Percentiles rank a stretch among this genome's conserved stretches.
phyloP scores from a whole-genome alignment of 441 rosid genomes.

The Mallotus japonicus region DNA sequence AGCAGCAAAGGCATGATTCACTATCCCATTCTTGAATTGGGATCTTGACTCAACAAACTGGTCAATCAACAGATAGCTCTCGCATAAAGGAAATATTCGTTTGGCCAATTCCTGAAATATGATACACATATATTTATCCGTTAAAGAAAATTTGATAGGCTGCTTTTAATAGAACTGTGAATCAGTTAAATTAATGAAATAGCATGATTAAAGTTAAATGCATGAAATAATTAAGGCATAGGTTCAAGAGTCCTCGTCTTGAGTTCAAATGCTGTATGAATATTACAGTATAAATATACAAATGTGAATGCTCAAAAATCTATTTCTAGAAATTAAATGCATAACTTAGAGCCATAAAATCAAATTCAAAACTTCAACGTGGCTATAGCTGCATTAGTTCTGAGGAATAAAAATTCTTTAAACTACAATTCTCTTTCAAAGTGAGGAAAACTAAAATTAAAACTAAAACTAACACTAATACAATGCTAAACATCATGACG shows the following conservation, averaged over 20 bases:
- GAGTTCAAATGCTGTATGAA: background rate
- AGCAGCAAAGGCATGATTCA: slow-evolving; percentile 97
- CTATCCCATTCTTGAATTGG: slow-evolving; percentile 88
- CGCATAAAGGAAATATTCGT: slow-evolving; percentile 77
- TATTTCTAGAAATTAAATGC: background rate
- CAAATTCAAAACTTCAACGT: background rate
- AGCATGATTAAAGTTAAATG: background rate
- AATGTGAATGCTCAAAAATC: background rate
- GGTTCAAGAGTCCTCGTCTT: background rate
- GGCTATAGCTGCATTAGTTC: background rate
- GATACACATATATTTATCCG: slow-evolving; percentile 19
- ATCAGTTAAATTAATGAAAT: slow-evolving; percentile 14
- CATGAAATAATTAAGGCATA: background rate
- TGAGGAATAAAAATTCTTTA: background rate
- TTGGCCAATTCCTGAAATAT: slow-evolving; percentile 80
- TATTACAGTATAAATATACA: background rate
- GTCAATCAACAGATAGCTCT: slow-evolving; percentile 76
- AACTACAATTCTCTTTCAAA: background rate
- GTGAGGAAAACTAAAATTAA: background rate
- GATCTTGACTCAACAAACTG: slow-evolving; percentile 95
- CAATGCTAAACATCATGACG: background rate
- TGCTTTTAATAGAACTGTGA: slow-evolving; percentile 2
- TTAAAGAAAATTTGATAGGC: slow-evolving; percentile 22
- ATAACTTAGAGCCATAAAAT: background rate
- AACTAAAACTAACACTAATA: background rate